Base-by-base conservation (phyloP, 495 filamentous ascomycete species). In the Hypoxylon subgilvum region DNA sequence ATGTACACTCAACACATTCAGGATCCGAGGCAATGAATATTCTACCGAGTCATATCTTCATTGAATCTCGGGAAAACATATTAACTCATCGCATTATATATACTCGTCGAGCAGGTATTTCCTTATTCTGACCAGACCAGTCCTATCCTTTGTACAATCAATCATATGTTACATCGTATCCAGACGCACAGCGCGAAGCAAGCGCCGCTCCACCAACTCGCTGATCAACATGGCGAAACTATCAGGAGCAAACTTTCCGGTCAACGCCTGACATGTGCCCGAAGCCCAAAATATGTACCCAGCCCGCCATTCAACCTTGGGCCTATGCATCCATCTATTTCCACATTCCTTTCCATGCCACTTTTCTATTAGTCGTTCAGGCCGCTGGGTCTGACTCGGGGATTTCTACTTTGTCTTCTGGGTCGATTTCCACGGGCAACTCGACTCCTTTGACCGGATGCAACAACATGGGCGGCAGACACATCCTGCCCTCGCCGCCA, bases 361-460 rank as follows among this genome's bases (percentile, higher is more conserved):
- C 13, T 6, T 16, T 16, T 8, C 6, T 17, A 12, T 48, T 23
- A 12, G 22, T 12, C 12, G 6, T 40, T 58, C 51, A 68, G 12
- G 62, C 63, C 1, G 34, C 59, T 5, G 78, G 75, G 61, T 81
- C 76, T 21, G 65, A 71, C 49, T 72, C 73, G 5, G 63, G 63
- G 21, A 66, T 53, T 41, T 57, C 47, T 17, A 66, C 39, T 8
- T 41, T 56, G 39, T 76, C 69, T 42, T 72, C 72, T 17, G 52
- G 55, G 14, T 51, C 49, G 39, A 73, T 72, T 63, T 91, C 89
- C 32, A 90, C 84, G 4, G 91, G 83, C 72, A 96, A 71, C 44
- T 89, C 84, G 8, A 95, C 85, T 40, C 84, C 84, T 79, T 97
- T 98, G 34, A 97, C 84, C 0, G 94, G 94, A 82, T 98, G 94